These are phyloP conservation scores for Hypericum perforatum DNA, from an alignment of 345 rosid genomes.

Conservation along the genomic window DNA sequence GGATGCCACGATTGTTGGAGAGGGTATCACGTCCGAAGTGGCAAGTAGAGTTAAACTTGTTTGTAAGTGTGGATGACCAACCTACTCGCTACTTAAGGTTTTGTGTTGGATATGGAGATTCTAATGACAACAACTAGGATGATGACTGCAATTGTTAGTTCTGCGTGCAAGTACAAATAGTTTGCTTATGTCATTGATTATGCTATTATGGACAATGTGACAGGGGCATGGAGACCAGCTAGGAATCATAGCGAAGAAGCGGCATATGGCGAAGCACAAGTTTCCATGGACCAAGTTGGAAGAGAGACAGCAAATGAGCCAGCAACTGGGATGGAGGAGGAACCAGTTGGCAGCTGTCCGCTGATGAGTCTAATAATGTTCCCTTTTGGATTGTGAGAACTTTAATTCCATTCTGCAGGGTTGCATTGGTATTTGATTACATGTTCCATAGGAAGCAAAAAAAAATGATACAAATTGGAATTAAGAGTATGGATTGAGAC, in stretches of 20 bases:
- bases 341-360: slow-evolving; percentile 38
- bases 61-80: too few species aligned
- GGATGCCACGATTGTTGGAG: too few species aligned
- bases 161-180: too few species aligned
- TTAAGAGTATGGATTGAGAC: neutral
- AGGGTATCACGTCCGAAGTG: too few species aligned
- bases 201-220: too few species aligned
- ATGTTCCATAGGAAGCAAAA: slow-evolving; percentile 8
- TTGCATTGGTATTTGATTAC: neutral
- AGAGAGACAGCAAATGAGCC: slow-evolving; percentile 22
- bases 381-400: slow-evolving; percentile 2
- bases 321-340: slow-evolving; percentile 42
- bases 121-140: too few species aligned
- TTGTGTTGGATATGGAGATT: too few species aligned
- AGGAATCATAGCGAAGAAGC: slow-evolving; percentile 43
- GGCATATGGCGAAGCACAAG: slow-evolving; percentile 54
- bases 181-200: too few species aligned
- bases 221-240: slow-evolving; percentile 40
- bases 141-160: too few species aligned
- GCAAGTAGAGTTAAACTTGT: too few species aligned
- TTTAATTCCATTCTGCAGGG: neutral
- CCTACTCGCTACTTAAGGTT: too few species aligned
- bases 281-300: slow-evolving; percentile 43
- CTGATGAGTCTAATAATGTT: slow-evolving; percentile 8
- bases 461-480: neutral